Percentiles rank a stretch among this genome's conserved stretches.
Conservation (phyloP, 305 asterid species). For the Solanum hybrid region DNA sequence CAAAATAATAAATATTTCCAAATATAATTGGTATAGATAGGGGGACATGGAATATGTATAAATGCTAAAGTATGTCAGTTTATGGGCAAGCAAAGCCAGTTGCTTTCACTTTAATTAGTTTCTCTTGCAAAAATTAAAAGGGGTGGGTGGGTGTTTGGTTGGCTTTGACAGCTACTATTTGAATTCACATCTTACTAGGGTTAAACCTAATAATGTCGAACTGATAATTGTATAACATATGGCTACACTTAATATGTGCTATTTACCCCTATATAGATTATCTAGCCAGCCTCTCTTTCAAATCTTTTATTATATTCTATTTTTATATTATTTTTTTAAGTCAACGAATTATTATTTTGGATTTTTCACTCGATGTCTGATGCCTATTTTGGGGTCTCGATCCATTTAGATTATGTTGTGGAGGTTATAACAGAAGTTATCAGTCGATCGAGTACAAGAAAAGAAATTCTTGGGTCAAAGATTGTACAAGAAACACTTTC, state of each 20-base stretch:
- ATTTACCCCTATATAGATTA: neutral
- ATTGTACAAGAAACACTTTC: neutral
- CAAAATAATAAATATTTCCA: neutral
- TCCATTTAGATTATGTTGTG: too few species aligned
- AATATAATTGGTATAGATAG: neutral
- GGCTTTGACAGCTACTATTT: neutral
- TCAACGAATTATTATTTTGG: neutral
- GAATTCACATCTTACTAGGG: neutral
- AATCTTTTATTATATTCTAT: neutral
- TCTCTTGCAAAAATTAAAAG: neutral
- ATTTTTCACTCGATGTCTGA: neutral
- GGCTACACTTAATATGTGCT: neutral
- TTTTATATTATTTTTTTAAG: neutral
- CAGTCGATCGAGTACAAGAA: neutral
- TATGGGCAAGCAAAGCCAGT: slow-evolving; percentile 40
- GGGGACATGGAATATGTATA: neutral
- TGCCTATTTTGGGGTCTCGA: too few species aligned
- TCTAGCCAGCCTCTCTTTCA: neutral
- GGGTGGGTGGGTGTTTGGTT: neutral
- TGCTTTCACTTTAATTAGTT: slow-evolving; percentile 29
- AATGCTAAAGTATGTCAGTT: slow-evolving; percentile 7
- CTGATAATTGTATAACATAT: neutral
- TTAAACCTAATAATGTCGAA: neutral
- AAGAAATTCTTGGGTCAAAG: neutral
- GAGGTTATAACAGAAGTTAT: too few species aligned